Conservation (phyloP, 164 flowering plant genomes). For the Buxus sempervirens region DNA sequence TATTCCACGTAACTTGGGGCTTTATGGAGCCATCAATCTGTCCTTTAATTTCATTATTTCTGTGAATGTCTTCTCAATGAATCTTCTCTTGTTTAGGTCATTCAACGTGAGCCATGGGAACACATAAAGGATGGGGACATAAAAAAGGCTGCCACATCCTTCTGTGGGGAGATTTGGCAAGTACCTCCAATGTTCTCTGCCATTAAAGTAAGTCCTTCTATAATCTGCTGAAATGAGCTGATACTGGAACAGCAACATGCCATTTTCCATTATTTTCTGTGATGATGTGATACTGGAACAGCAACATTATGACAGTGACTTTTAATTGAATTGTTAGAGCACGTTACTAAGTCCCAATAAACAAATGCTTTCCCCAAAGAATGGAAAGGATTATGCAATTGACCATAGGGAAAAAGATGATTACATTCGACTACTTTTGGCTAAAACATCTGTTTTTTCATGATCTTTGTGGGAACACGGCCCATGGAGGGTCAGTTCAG, state of each 20-base stretch:
- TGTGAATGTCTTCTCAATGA: not conserved
- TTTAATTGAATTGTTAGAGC: too few species aligned
- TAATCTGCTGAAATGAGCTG: not conserved
- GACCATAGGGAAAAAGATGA: not conserved
- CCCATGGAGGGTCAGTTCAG: too few species aligned
- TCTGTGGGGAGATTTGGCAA: slow-evolving; percentile 95
- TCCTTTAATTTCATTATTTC: not conserved
- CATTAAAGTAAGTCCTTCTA: slow-evolving; percentile 68
- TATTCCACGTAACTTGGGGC: too few species aligned
- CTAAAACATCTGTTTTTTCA: not conserved
- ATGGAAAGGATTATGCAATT: not conserved
- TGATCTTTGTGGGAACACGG: too few species aligned
- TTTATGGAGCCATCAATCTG: not conserved
- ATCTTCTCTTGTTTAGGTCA: slow-evolving; percentile 46
- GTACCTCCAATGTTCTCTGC: slow-evolving; percentile 99
- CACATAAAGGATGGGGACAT: slow-evolving; percentile 90
- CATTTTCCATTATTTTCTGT: not conserved
- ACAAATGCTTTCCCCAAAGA: not conserved
- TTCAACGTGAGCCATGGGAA: slow-evolving; percentile 98
- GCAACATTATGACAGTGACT: not conserved
- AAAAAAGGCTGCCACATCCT: slow-evolving; percentile 65
- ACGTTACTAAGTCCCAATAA: too few species aligned
- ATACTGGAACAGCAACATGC: not conserved
- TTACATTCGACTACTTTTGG: not conserved
- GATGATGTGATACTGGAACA: not conserved